A percentile compares a stretch with the other conserved stretches of the same genome.
phyloP scores from a whole-genome alignment of 139 green algal species.

The Deuterostichococcus epilithicus region DNA sequence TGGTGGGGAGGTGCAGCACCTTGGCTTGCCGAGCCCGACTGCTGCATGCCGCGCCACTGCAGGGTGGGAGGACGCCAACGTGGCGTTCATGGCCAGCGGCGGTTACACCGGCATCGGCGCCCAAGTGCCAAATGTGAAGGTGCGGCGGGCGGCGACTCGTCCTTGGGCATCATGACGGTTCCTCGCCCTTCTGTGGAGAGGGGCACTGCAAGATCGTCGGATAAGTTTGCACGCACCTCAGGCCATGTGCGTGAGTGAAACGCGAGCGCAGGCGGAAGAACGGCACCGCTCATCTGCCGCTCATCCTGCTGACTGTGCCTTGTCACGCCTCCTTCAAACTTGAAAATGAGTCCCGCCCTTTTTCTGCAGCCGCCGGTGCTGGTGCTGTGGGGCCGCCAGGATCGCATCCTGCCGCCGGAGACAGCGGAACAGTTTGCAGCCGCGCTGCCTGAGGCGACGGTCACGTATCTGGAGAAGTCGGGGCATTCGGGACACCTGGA shows the following conservation, averaged over 20 bases:
- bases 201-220: too few relatives aligned
- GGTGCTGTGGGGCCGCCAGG: constrained; percentile 89
- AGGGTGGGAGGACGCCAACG: constrained; percentile 82
- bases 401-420: background rate
- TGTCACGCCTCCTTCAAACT: too few relatives aligned
- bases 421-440: background rate
- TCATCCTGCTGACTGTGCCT: too few relatives aligned
- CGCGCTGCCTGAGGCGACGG: background rate
- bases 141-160: too few relatives aligned
- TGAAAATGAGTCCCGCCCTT: background rate
- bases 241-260: too few relatives aligned
- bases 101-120: constrained; percentile 68
- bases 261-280: too few relatives aligned
- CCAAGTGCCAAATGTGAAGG: constrained; percentile 4
- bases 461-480: background rate
- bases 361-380: constrained; percentile 33
- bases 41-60: constrained; percentile 14
- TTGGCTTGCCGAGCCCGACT: too few relatives aligned
- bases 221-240: too few relatives aligned
- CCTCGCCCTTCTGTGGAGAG: too few relatives aligned
- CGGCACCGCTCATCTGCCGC: too few relatives aligned
- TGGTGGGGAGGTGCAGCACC: too few relatives aligned
- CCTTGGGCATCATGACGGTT: too few relatives aligned
- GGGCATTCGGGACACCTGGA: background rate
- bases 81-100: constrained; percentile 87